phyloP scores from a whole-genome alignment of 2,329 filamentous ascomycete genomes.

The Colletotrichum filicis region DNA sequence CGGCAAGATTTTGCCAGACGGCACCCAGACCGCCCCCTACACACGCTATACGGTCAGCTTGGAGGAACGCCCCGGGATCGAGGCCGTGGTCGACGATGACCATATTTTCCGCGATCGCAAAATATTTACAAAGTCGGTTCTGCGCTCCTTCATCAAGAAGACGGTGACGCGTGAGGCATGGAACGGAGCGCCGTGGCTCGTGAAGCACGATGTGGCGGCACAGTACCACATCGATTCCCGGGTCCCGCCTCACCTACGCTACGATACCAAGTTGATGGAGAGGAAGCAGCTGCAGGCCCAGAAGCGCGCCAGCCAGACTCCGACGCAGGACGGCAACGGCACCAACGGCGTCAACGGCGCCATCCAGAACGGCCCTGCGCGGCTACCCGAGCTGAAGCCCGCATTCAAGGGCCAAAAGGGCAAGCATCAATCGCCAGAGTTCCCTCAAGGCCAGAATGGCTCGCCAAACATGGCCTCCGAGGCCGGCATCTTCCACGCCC shows the following conservation, averaged over 20 bases:
- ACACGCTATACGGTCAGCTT: slow-evolving; percentile 86
- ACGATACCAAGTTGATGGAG: slow-evolving; percentile 82
- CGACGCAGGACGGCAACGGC: slow-evolving; percentile 35
- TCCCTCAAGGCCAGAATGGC: slow-evolving; percentile 55
- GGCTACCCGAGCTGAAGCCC: slow-evolving; percentile 79
- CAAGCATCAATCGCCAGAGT: slow-evolving; percentile 56
- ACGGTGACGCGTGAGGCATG: slow-evolving; percentile 92
- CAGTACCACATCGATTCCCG: slow-evolving; percentile 89
- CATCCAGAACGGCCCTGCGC: slow-evolving; percentile 56
- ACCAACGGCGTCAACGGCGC: slow-evolving; percentile 52
- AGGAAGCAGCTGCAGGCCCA: slow-evolving; percentile 78
- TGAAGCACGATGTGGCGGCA: slow-evolving; percentile 86
- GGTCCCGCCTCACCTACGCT: slow-evolving; percentile 83
- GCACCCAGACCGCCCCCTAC: slow-evolving; percentile 75
- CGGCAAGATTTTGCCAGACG: slow-evolving; percentile 71
- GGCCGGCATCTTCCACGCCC: slow-evolving; percentile 51
- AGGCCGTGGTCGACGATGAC: slow-evolving; percentile 82
- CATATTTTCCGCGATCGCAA: slow-evolving; percentile 90
- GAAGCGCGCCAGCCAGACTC: slow-evolving; percentile 64
- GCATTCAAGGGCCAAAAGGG: slow-evolving; percentile 76
- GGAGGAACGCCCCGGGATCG: slow-evolving; percentile 73
- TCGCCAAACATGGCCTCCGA: slow-evolving; percentile 47
- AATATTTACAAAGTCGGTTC: slow-evolving; percentile 92
- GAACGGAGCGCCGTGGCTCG: slow-evolving; percentile 96
- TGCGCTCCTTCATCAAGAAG: slow-evolving; percentile 94